A percentile compares a stretch with the other conserved stretches of the same genome.
These are phyloP conservation scores for Knufia fluminis DNA, from an alignment of 2,329 filamentous ascomycete species.

Conservation along the genomic window DNA sequence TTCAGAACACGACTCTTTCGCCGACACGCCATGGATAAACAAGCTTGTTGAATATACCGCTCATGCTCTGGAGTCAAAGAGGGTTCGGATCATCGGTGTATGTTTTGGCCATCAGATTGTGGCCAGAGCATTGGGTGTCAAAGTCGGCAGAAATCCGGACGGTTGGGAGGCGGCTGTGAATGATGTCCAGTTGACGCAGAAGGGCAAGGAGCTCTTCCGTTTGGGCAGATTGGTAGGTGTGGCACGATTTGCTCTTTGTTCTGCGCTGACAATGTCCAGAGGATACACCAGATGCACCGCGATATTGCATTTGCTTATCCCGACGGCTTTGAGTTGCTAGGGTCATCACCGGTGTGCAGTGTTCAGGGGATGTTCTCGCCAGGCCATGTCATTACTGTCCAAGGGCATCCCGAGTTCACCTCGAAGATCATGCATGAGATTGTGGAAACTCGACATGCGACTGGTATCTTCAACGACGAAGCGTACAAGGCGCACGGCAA, in stretches of 20 bases:
- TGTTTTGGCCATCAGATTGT: constrained; percentile 88
- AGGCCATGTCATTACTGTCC: constrained; percentile 60
- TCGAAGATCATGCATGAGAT: constrained; percentile 62
- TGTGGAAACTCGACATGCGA: constrained; percentile 52
- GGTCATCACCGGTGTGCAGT: constrained; percentile 55
- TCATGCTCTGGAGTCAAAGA: constrained; percentile 49
- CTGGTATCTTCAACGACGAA: constrained; percentile 61
- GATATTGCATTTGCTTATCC: constrained; percentile 64
- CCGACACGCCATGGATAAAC: constrained; percentile 65
- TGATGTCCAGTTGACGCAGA: constrained; percentile 56
- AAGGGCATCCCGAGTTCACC: constrained; percentile 81
- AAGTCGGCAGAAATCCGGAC: constrained; percentile 55
- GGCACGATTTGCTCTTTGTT: neutral
- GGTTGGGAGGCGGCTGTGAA: constrained; percentile 80
- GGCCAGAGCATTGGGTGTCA: constrained; percentile 58
- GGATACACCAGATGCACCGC: constrained; percentile 77
- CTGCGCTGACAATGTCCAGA: constrained; percentile 12
- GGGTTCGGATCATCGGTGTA: constrained; percentile 65
- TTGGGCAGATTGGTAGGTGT: constrained; percentile 49
- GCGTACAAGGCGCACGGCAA: constrained; percentile 59
- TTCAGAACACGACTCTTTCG: constrained; percentile 62
- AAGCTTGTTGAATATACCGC: constrained; percentile 61
- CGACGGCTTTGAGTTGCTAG: constrained; percentile 52
- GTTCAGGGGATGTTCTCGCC: constrained; percentile 74
- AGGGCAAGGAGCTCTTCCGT: constrained; percentile 64